These are phyloP conservation scores for Mycena polygramma DNA, from an alignment of 768 basidiomycete genomes.

Conservation along the genomic window DNA sequence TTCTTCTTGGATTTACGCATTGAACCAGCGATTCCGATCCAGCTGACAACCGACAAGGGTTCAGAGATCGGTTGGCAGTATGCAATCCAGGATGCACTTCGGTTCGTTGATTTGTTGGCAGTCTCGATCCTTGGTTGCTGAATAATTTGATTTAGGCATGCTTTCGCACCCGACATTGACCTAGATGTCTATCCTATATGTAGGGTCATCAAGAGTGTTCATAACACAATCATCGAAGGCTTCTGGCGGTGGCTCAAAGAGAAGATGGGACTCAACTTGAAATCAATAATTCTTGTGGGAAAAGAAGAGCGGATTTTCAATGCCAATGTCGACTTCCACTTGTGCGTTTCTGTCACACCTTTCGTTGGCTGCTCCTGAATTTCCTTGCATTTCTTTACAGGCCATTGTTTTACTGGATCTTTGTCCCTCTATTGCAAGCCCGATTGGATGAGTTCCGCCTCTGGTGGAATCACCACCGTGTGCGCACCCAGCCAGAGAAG, in stretches of 20 bases:
- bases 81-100: slow-evolving; percentile 11
- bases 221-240: slow-evolving; percentile 46
- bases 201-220: slow-evolving; percentile 41
- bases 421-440: too few species aligned
- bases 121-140: slow-evolving; percentile 13
- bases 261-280: slow-evolving; percentile 26
- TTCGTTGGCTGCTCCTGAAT: too few species aligned
- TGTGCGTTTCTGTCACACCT: too few species aligned
- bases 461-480: too few species aligned
- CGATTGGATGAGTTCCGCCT: too few species aligned
- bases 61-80: slow-evolving; percentile 47
- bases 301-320: slow-evolving; percentile 27
- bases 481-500: too few species aligned
- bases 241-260: slow-evolving; percentile 45
- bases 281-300: too few species aligned
- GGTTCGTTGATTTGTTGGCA: too few species aligned
- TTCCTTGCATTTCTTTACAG: too few species aligned
- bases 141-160: slow-evolving; percentile 22
- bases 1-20: not conserved
- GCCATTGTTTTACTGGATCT: too few species aligned
- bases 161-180: slow-evolving; percentile 42
- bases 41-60: slow-evolving; percentile 46
- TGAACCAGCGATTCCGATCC: slow-evolving; percentile 44
- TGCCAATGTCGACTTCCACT: slow-evolving; percentile 14
- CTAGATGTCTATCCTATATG: slow-evolving; percentile 33